A percentile compares a stretch with the other conserved stretches of the same genome.
phyloP scores from a whole-genome alignment of 2,329 filamentous ascomycete genomes.

The Cercospora brassicicola region DNA sequence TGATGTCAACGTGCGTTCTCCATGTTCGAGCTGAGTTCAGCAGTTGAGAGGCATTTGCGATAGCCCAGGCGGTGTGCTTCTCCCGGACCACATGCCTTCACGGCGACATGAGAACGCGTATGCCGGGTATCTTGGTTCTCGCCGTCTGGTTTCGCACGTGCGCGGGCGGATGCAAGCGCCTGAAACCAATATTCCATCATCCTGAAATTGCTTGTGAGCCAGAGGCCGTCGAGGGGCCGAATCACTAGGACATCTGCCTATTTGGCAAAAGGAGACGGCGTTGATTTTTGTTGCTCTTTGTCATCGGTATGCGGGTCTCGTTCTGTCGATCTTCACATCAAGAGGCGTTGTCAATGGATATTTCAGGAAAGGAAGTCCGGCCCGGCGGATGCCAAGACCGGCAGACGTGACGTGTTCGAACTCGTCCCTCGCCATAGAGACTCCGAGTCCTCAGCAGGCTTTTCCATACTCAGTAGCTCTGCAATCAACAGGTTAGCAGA shows the following conservation, averaged over 20 bases:
- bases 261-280: background rate
- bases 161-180: background rate
- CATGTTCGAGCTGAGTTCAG: background rate
- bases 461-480: background rate
- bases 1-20: background rate
- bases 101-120: background rate
- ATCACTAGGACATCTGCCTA: background rate
- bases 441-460: background rate
- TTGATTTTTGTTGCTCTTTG: background rate
- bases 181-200: background rate
- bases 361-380: background rate
- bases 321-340: background rate
- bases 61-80: background rate
- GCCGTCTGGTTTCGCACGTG: background rate
- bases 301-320: background rate
- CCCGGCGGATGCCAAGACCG: background rate
- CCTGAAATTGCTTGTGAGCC: background rate
- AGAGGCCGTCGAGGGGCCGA: background rate
- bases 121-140: background rate
- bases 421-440: background rate
- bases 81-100: background rate
- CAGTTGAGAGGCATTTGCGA: background rate
- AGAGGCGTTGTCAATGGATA: background rate
- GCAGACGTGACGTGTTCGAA: background rate
- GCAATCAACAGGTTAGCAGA: background rate